A percentile compares a stretch with the other conserved stretches of the same genome.
These are phyloP conservation scores for Colletotrichum orchidophilum DNA, from an alignment of 2,329 filamentous ascomycete genomes.

Conservation along the genomic window DNA sequence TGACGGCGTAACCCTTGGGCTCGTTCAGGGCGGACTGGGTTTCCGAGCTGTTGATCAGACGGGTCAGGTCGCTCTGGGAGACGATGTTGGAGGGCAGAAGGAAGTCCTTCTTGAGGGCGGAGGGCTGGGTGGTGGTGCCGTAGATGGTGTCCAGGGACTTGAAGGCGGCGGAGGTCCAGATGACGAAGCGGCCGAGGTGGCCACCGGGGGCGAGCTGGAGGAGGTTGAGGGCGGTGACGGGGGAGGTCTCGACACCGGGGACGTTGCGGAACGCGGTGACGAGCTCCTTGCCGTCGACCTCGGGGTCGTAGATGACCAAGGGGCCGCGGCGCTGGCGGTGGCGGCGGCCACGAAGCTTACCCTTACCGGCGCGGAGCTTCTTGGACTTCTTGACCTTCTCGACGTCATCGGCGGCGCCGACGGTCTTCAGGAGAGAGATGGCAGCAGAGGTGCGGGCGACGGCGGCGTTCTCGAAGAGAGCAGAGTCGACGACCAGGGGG, in stretches of 20 bases:
- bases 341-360: constrained; percentile 96
- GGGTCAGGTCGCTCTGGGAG: constrained; percentile 92
- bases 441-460: constrained; percentile 90
- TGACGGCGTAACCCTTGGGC: constrained; percentile 87
- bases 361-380: constrained; percentile 98
- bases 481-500: constrained; percentile 93
- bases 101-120: constrained; percentile 98
- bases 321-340: constrained; percentile 98
- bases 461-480: constrained; percentile 81
- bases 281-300: constrained; percentile 94
- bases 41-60: constrained; percentile 99
- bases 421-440: constrained; percentile 85
- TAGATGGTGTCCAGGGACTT: constrained; percentile 97
- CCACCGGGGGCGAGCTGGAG: constrained; percentile 99
- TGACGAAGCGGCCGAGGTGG: constrained; percentile 97
- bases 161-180: constrained; percentile 99
- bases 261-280: constrained; percentile 98
- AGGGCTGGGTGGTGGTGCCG: constrained; percentile 88
- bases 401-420: constrained; percentile 90
- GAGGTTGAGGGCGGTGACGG: constrained; percentile 95
- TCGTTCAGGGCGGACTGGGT: constrained; percentile 95
- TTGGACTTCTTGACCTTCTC: constrained; percentile 96
- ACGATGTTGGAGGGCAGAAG: constrained; percentile 92
- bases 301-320: constrained; percentile 96
- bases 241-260: constrained; percentile 94